Conservation (phyloP, 2,329 filamentous ascomycete species). For the Fusarium veterinarium region DNA sequence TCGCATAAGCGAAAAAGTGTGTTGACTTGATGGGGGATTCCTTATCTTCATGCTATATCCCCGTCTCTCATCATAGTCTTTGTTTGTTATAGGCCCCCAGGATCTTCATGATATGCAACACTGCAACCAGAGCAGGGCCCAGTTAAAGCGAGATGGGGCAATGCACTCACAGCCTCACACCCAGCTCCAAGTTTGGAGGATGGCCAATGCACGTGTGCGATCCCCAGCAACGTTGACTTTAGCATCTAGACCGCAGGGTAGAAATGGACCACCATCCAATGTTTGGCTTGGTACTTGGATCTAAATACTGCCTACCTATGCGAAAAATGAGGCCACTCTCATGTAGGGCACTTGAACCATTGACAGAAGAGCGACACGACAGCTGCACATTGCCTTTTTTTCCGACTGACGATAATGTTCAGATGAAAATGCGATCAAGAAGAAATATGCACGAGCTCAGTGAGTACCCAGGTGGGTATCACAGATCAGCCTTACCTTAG, state of each 20-base stretch:
- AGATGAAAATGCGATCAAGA: not conserved
- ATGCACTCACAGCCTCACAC: slow-evolving; percentile 19
- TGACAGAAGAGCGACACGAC: not conserved
- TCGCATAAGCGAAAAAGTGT: slow-evolving; percentile 1
- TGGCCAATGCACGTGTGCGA: slow-evolving; percentile 21
- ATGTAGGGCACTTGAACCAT: not conserved
- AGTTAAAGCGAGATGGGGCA: slow-evolving; percentile 14
- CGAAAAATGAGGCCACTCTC: not conserved
- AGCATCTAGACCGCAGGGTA: not conserved
- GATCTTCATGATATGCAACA: slow-evolving; percentile 31
- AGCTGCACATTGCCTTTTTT: slow-evolving; percentile 6
- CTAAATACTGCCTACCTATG: not conserved
- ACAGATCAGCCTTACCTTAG: not conserved
- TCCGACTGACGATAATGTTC: not conserved
- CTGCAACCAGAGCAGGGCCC: slow-evolving; percentile 14
- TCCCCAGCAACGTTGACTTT: slow-evolving; percentile 4
- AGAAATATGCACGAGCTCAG: not conserved
- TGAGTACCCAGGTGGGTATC: not conserved
- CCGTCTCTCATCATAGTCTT: slow-evolving; percentile 26
- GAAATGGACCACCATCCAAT: slow-evolving; percentile 1
- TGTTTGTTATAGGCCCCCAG: slow-evolving; percentile 17
- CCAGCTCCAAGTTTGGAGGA: slow-evolving; percentile 9
- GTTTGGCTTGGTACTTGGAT: not conserved
- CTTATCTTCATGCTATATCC: slow-evolving; percentile 1
- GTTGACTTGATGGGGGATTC: not conserved